Percentiles rank a stretch among this genome's conserved stretches.
These are phyloP conservation scores for Aspergillus hiratsukae DNA, from an alignment of 2,329 filamentous ascomycete species.

Conservation along the genomic window DNA sequence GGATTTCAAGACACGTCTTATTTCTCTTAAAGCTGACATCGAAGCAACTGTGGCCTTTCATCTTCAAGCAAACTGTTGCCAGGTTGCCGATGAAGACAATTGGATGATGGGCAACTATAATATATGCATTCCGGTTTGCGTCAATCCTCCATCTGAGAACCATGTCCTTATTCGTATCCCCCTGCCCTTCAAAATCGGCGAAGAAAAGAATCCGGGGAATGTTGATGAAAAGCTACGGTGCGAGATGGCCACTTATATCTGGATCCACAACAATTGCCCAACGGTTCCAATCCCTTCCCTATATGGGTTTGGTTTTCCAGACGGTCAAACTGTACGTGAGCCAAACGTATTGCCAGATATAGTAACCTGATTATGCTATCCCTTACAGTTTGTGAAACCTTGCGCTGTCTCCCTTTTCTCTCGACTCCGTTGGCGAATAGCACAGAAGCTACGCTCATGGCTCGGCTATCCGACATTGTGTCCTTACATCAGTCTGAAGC, in stretches of 20 bases:
- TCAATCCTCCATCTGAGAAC: slow-evolving; percentile 16
- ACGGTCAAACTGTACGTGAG: slow-evolving; percentile 21
- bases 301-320: slow-evolving; percentile 30
- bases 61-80: slow-evolving; percentile 7
- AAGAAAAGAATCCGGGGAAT: slow-evolving; percentile 36
- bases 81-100: slow-evolving; percentile 6
- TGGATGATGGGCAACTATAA: slow-evolving; percentile 23
- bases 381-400: slow-evolving; percentile 5
- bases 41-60: slow-evolving; percentile 13
- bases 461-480: slow-evolving; percentile 6
- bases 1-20: slow-evolving; percentile 10
- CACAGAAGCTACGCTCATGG: slow-evolving; percentile 5
- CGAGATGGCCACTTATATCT: slow-evolving; percentile 41
- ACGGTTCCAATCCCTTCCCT: slow-evolving; percentile 34
- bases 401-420: slow-evolving; percentile 4
- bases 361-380: not conserved
- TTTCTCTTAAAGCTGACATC: slow-evolving; percentile 5
- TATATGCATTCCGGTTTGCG: slow-evolving; percentile 22
- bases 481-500: slow-evolving; percentile 7
- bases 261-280: slow-evolving; percentile 37
- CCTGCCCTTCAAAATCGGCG: slow-evolving; percentile 33
- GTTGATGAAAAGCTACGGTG: slow-evolving; percentile 42
- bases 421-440: slow-evolving; percentile 4
- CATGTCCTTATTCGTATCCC: slow-evolving; percentile 22
- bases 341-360: not conserved